Evolutionary conservation across 2,329 filamentous ascomycete genomes (phyloP).

Genomic region (Colletotrichum abscissum): DNA sequence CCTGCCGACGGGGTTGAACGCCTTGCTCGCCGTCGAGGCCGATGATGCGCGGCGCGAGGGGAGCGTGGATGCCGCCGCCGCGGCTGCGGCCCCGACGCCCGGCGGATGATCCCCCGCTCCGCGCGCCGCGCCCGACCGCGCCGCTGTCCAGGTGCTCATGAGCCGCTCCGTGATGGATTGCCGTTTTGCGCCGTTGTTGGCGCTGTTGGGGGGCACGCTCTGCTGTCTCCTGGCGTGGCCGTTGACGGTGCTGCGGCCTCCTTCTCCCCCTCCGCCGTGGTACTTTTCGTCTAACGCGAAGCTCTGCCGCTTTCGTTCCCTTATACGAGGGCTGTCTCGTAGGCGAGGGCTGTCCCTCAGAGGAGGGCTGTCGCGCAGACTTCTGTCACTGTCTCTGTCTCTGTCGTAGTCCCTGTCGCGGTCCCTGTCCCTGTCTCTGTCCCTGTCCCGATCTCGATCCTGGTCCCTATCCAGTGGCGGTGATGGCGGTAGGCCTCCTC

Average conservation of each 20-base stretch:
- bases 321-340: constrained; percentile 37
- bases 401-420: constrained; percentile 31
- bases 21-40: constrained; percentile 37
- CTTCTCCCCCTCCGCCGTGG: neutral
- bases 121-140: no score
- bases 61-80: constrained; percentile 12
- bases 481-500: neutral
- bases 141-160: constrained; percentile 40
- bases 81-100: no score
- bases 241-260: constrained; percentile 3
- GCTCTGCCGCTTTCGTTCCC: constrained; percentile 37
- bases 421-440: constrained; percentile 28
- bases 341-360: constrained; percentile 35
- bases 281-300: constrained; percentile 21
- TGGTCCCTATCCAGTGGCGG: constrained; percentile 2
- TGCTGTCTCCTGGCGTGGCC: constrained; percentile 18
- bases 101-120: no score
- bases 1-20: constrained; percentile 49
- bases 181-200: constrained; percentile 42
- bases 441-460: constrained; percentile 30
- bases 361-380: constrained; percentile 36
- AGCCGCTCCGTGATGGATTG: constrained; percentile 55
- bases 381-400: constrained; percentile 37
- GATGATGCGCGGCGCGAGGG: constrained; percentile 34
- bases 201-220: constrained; percentile 22